These are phyloP conservation scores for Yamadazyma atlantica DNA, from an alignment of 1,139 yeast genomes.

Conservation along the genomic window DNA sequence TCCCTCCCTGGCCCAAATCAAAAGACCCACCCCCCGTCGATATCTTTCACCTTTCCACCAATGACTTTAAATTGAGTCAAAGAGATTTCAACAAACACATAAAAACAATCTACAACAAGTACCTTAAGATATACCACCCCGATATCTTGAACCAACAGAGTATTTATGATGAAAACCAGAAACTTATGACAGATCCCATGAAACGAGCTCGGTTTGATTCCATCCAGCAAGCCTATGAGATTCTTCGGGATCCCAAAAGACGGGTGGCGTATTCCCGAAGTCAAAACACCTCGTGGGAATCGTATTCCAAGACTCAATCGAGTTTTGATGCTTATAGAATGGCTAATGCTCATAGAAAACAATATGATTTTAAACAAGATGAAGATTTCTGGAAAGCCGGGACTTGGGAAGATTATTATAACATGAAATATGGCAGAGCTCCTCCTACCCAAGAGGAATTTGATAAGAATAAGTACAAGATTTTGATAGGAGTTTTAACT, in stretches of 20 bases:
- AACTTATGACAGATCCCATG: conserved; percentile 30
- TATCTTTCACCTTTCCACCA: conserved; percentile 48
- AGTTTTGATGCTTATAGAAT: conserved; percentile 38
- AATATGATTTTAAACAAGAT: conserved; percentile 34
- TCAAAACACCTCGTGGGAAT: conserved; percentile 27
- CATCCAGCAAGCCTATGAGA: conserved; percentile 71
- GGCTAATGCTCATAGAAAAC: conserved; percentile 39
- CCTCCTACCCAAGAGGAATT: conserved; percentile 46
- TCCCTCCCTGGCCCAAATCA: conserved; percentile 57
- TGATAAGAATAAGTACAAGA: conserved; percentile 46
- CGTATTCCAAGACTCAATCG: conserved; percentile 20
- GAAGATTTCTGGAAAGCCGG: conserved; percentile 65
- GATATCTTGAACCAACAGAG: conserved; percentile 49
- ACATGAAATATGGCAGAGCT: conserved; percentile 35
- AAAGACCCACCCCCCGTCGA: conserved; percentile 75
- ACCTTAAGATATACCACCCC: conserved; percentile 86
- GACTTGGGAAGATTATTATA: conserved; percentile 68
- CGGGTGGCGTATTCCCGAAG: conserved; percentile 34
- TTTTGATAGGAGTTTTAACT: conserved; percentile 42
- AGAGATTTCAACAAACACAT: conserved; percentile 44
- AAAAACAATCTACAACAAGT: conserved; percentile 56
- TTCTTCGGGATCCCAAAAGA: conserved; percentile 57
- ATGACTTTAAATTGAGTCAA: conserved; percentile 21
- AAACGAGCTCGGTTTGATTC: conserved; percentile 66
- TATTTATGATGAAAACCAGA: conserved; percentile 27